Evolutionary conservation across 306 rosid species (phyloP).

Genomic region (Bauhinia variegata): DNA sequence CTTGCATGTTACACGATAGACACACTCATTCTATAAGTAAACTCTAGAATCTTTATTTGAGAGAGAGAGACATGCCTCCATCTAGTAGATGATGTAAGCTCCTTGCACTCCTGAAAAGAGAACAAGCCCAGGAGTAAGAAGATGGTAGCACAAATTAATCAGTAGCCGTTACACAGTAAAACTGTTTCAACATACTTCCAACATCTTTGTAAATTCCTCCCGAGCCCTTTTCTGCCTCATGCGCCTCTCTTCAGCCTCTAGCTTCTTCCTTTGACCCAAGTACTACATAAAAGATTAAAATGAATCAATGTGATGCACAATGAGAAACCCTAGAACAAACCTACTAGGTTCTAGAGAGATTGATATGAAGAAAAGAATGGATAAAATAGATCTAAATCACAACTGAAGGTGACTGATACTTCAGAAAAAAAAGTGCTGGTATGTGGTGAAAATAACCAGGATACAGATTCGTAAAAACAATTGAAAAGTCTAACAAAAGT

Average conservation of each 20-base stretch:
- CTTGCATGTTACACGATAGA: slow-evolving; percentile 7
- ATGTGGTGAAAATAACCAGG: neutral
- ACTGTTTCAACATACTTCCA: slow-evolving; percentile 77
- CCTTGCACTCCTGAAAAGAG: slow-evolving; percentile 84
- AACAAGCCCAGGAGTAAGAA: slow-evolving; percentile 21
- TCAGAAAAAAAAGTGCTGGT: slow-evolving; percentile 11
- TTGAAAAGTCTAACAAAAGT: too few species aligned
- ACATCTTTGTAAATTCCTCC: slow-evolving; percentile 94
- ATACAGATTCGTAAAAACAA: too few species aligned
- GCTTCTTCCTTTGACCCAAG: slow-evolving; percentile 94
- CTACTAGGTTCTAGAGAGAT: too few species aligned
- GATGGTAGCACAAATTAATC: slow-evolving; percentile 28
- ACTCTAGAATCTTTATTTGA: slow-evolving; percentile 7
- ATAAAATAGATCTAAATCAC: too few species aligned
- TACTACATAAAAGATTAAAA: slow-evolving; percentile 57
- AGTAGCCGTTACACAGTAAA: neutral
- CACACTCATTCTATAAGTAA: slow-evolving; percentile 20
- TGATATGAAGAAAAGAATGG: too few species aligned
- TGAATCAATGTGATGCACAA: slow-evolving; percentile 35
- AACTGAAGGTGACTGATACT: too few species aligned
- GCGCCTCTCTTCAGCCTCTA: slow-evolving; percentile 98
- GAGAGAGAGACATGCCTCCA: slow-evolving; percentile 68
- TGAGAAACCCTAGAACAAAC: too few species aligned
- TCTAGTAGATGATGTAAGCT: slow-evolving; percentile 86
- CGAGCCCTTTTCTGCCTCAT: slow-evolving; percentile 92